phyloP scores from a whole-genome alignment of 2,329 filamentous ascomycete genomes.

The Trichoderma oligosporum region DNA sequence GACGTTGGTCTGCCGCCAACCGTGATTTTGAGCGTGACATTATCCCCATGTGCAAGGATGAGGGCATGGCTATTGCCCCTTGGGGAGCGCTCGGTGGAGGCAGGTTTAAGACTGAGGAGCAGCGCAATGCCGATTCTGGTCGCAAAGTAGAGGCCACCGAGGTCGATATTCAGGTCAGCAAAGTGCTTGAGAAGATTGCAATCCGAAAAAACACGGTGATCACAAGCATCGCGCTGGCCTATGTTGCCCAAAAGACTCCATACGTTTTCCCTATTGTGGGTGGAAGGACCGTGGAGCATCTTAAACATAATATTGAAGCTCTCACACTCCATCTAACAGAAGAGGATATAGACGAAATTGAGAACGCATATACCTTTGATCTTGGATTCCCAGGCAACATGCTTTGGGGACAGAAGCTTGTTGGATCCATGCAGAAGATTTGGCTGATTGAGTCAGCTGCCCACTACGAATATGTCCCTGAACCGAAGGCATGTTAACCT shows the following conservation, averaged over 20 bases:
- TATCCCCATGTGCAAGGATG: constrained; percentile 41
- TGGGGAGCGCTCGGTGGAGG: constrained; percentile 56
- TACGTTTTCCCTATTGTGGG: constrained; percentile 73
- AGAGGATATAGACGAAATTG: constrained; percentile 64
- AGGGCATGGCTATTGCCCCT: constrained; percentile 52
- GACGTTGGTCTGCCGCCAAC: constrained; percentile 38
- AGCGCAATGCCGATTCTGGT: constrained; percentile 35
- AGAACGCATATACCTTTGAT: constrained; percentile 58
- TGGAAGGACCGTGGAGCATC: constrained; percentile 64
- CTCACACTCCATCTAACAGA: constrained; percentile 56
- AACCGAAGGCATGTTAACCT: constrained; percentile 33
- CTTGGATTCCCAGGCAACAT: constrained; percentile 64
- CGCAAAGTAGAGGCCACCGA: constrained; percentile 42
- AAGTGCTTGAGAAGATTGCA: constrained; percentile 49
- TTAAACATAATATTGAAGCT: constrained; percentile 67
- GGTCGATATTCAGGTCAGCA: constrained; percentile 49
- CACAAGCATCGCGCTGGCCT: constrained; percentile 60
- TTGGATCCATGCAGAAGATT: constrained; percentile 39
- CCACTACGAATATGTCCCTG: constrained; percentile 48
- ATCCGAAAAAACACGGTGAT: constrained; percentile 40
- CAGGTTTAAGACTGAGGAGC: constrained; percentile 41
- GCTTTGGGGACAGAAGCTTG: constrained; percentile 42
- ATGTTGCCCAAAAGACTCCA: constrained; percentile 67
- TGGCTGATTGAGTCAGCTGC: constrained; percentile 47
- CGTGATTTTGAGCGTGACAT: constrained; percentile 43